Conservation (phyloP, 176 grass and related monocot genomes). For the Zea mays region Zm-B73-REFERENCE-NAM-5.0 NC_050105.1:118006001-118006500, state of each 20-base stretch:
- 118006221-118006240: background rate
- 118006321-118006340: no score
- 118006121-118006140: background rate
- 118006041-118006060: background rate
- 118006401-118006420: no score
- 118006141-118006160: background rate
- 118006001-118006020: conserved; percentile 26
- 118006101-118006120: background rate
- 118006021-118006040: background rate
- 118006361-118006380: no score
- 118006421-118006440: no score
- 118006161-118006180: background rate
- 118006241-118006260: background rate
- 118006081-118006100: conserved; percentile 9
- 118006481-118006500: no score
- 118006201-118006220: background rate
- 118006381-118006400: no score
- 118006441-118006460: no score
- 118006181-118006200: conserved; percentile 2
- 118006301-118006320: no score
- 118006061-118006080: conserved; percentile 1
- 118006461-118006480: no score
- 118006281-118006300: no score
- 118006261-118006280: no score
- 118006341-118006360: no score